These are phyloP conservation scores for Triticum urartu DNA, from an alignment of 176 grass and related monocot species.

Conservation along the genomic window DNA sequence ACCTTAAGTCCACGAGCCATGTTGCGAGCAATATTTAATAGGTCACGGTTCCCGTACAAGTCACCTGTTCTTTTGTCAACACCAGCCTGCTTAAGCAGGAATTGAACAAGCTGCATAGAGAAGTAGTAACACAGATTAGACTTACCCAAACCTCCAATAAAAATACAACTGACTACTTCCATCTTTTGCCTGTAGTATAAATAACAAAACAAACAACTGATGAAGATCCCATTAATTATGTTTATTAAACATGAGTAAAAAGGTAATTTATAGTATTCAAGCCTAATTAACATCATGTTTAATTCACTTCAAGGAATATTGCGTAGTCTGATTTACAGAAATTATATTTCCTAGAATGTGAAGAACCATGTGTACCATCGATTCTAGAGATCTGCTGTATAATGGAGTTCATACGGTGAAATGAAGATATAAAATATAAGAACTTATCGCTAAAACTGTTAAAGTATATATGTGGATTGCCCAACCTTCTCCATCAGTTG, in stretches of 20 bases:
- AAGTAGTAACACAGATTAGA: slow-evolving; percentile 26
- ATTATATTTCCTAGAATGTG: neutral
- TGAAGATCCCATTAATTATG: neutral
- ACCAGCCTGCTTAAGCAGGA: slow-evolving; percentile 93
- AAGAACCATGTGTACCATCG: neutral
- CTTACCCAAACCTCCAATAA: neutral
- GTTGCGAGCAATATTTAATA: slow-evolving; percentile 98
- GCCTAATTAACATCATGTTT: neutral
- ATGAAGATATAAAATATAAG: slow-evolving; percentile 7
- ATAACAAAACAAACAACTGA: neutral
- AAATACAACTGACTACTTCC: neutral
- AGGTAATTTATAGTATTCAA: neutral
- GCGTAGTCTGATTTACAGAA: neutral
- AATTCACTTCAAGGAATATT: neutral
- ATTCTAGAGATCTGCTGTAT: neutral
- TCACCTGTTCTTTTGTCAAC: slow-evolving; percentile 94
- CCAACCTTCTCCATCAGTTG: neutral
- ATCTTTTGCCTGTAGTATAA: neutral
- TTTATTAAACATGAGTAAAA: neutral
- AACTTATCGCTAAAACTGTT: neutral
- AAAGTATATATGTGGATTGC: neutral
- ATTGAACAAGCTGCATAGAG: slow-evolving; percentile 87
- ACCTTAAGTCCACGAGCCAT: slow-evolving; percentile 99
- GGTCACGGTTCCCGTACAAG: slow-evolving; percentile 87
- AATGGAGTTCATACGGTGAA: neutral